Percentiles rank a stretch among this genome's conserved stretches.
Conservation (phyloP, 805 yeast species). For the Candida arabinofermentans region DNA sequence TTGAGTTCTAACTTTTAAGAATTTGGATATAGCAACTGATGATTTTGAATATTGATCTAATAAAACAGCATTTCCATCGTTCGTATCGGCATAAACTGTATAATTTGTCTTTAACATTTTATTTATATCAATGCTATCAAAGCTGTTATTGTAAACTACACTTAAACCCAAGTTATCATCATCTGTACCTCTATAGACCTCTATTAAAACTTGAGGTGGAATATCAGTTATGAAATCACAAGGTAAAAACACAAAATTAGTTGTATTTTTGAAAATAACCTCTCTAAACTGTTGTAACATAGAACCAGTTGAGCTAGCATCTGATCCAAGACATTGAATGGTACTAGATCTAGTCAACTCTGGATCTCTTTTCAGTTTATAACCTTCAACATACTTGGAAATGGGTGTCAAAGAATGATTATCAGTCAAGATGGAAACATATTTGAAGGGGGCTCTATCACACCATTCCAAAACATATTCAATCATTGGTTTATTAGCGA, state of each 20-base stretch:
- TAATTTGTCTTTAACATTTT: slow-evolving; percentile 66
- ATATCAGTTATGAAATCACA: slow-evolving; percentile 92
- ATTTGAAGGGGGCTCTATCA: slow-evolving; percentile 73
- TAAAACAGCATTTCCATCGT: slow-evolving; percentile 42
- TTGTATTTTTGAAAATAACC: slow-evolving; percentile 24
- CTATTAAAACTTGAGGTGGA: slow-evolving; percentile 85
- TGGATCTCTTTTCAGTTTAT: slow-evolving; percentile 37
- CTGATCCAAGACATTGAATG: slow-evolving; percentile 40
- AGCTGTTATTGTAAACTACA: slow-evolving; percentile 67
- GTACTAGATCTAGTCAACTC: slow-evolving; percentile 31
- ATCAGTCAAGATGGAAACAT: slow-evolving; percentile 57
- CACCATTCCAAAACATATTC: slow-evolving; percentile 92
- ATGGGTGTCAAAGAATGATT: slow-evolving; percentile 45
- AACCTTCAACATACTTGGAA: slow-evolving; percentile 43
- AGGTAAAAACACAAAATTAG: slow-evolving; percentile 78
- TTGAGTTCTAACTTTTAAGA: slow-evolving; percentile 75
- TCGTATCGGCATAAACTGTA: slow-evolving; percentile 55
- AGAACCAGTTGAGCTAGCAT: slow-evolving; percentile 58
- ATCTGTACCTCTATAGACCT: slow-evolving; percentile 71
- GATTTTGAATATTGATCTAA: slow-evolving; percentile 71
- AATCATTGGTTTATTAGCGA: slow-evolving; percentile 87
- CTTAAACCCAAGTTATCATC: slow-evolving; percentile 68
- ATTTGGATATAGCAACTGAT: slow-evolving; percentile 66
- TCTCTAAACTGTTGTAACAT: slow-evolving; percentile 48
- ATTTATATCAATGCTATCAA: slow-evolving; percentile 70